Percentiles rank a stretch among this genome's conserved stretches.
phyloP scores from a whole-genome alignment of 2,329 filamentous ascomycete genomes.

The Lecanicillium sp. region DNA sequence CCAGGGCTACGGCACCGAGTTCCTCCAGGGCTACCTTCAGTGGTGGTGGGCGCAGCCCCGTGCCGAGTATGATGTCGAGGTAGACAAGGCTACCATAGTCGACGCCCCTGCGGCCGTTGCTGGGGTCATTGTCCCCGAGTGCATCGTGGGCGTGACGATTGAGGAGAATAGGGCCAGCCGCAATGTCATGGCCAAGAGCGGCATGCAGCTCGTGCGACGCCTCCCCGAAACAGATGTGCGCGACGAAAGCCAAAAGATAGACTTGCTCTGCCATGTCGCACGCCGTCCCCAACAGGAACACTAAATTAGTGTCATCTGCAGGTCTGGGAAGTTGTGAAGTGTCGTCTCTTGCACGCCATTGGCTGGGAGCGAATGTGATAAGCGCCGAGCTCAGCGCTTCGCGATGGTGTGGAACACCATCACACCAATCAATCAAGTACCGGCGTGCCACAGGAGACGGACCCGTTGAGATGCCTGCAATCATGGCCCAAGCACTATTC shows the following conservation, averaged over 20 bases:
- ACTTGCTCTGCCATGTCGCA: conserved; percentile 7
- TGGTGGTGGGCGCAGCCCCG: conserved; percentile 39
- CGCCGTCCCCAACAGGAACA: conserved; percentile 1
- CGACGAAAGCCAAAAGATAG: conserved; percentile 2
- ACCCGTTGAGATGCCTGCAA: not conserved
- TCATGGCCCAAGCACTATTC: not conserved
- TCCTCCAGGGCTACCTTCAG: conserved; percentile 35
- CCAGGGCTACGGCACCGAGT: conserved; percentile 45
- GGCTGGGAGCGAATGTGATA: not conserved
- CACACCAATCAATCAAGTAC: conserved; percentile 11
- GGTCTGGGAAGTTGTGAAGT: not conserved
- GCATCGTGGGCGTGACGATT: conserved; percentile 37
- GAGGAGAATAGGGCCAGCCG: conserved; percentile 42
- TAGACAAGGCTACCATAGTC: conserved; percentile 27
- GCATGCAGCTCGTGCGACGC: conserved; percentile 38
- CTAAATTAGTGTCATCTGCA: not conserved
- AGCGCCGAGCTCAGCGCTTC: conserved; percentile 13
- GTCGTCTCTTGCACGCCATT: conserved; percentile 7
- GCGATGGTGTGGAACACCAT: conserved; percentile 10
- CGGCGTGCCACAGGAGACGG: conserved; percentile 1
- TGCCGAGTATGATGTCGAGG: conserved; percentile 30
- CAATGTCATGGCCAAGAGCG: conserved; percentile 45
- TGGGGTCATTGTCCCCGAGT: conserved; percentile 25
- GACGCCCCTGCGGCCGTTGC: conserved; percentile 8
- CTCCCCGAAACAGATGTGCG: conserved; percentile 21